Evolutionary conservation across 305 asterid species (phyloP).

Genomic region (Rubia peregrina): DNA sequence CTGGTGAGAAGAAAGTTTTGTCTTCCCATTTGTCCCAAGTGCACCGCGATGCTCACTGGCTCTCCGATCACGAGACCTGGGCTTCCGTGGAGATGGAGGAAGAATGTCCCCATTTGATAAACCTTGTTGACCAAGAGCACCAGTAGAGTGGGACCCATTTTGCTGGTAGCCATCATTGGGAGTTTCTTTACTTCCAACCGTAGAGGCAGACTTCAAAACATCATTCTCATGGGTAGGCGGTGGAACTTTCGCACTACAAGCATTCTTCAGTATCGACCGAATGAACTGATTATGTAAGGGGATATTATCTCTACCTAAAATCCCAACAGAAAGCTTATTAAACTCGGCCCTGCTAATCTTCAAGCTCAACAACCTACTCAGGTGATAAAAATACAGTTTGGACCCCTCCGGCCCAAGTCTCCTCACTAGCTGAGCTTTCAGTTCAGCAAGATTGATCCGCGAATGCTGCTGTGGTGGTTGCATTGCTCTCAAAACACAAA

Average conservation of each 20-base stretch:
- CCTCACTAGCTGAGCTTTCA: conserved; percentile 66
- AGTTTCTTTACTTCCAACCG: conserved; percentile 40
- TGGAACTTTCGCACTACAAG: conserved; percentile 52
- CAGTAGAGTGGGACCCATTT: conserved; percentile 47
- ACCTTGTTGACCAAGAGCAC: conserved; percentile 39
- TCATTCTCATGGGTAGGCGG: conserved; percentile 43
- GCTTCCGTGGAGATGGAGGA: conserved; percentile 59
- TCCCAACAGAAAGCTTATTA: conserved; percentile 57
- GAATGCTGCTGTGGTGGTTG: conserved; percentile 68
- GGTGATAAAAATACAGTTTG: conserved; percentile 67
- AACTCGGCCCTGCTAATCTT: conserved; percentile 72
- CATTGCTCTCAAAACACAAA: conserved; percentile 51
- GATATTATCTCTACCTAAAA: conserved; percentile 71
- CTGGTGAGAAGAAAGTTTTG: conserved; percentile 33
- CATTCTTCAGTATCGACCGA: conserved; percentile 59
- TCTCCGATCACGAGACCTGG: conserved; percentile 64
- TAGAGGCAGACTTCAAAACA: conserved; percentile 24
- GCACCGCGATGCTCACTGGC: conserved; percentile 48
- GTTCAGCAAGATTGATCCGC: conserved; percentile 64
- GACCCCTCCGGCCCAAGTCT: conserved; percentile 69
- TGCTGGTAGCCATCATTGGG: conserved; percentile 36
- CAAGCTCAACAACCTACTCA: conserved; percentile 61
- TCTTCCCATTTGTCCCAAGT: conserved; percentile 47
- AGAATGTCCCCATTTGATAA: conserved; percentile 58
- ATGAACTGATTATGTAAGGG: conserved; percentile 79